Evolutionary conservation across 306 rosid species (phyloP).

Genomic region (Rosa lucieae): DNA sequence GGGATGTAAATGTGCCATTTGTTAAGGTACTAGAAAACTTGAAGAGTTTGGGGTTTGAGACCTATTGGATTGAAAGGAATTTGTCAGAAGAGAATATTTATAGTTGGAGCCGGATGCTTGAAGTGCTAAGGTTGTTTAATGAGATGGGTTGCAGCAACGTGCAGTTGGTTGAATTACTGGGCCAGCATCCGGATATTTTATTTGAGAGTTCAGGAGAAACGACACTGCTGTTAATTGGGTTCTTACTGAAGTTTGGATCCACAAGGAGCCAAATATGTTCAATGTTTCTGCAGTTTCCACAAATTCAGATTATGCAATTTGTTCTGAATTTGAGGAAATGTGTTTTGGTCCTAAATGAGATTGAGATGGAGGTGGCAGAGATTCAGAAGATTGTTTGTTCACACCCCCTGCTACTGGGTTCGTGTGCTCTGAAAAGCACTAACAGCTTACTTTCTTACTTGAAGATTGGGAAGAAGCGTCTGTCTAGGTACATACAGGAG

Average conservation of each 20-base stretch:
- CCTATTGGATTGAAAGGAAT: slow-evolving; percentile 45
- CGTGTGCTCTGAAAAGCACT: slow-evolving; percentile 48
- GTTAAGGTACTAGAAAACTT: slow-evolving; percentile 54
- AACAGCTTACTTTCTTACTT: slow-evolving; percentile 46
- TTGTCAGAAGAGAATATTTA: slow-evolving; percentile 44
- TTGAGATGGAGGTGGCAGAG: slow-evolving; percentile 55
- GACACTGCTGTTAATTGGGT: slow-evolving; percentile 51
- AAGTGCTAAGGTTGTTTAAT: slow-evolving; percentile 44
- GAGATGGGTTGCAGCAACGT: slow-evolving; percentile 42
- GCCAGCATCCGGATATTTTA: slow-evolving; percentile 43
- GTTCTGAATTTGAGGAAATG: slow-evolving; percentile 55
- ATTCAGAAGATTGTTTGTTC: slow-evolving; percentile 52
- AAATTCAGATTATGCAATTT: slow-evolving; percentile 41
- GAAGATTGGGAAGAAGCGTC: slow-evolving; percentile 67
- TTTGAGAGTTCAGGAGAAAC: slow-evolving; percentile 64
- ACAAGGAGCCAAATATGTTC: slow-evolving; percentile 40
- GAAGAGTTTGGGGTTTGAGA: slow-evolving; percentile 43
- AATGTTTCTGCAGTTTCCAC: slow-evolving; percentile 58
- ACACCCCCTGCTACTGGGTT: slow-evolving; percentile 54
- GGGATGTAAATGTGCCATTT: slow-evolving; percentile 46
- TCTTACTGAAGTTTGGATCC: slow-evolving; percentile 62
- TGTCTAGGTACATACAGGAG: slow-evolving; percentile 46
- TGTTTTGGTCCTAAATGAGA: slow-evolving; percentile 43
- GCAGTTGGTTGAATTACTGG: slow-evolving; percentile 38
- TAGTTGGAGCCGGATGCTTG: slow-evolving; percentile 60